Base-by-base conservation (phyloP, 2,329 filamentous ascomycete genomes). In the Alternaria incomplexa region DNA sequence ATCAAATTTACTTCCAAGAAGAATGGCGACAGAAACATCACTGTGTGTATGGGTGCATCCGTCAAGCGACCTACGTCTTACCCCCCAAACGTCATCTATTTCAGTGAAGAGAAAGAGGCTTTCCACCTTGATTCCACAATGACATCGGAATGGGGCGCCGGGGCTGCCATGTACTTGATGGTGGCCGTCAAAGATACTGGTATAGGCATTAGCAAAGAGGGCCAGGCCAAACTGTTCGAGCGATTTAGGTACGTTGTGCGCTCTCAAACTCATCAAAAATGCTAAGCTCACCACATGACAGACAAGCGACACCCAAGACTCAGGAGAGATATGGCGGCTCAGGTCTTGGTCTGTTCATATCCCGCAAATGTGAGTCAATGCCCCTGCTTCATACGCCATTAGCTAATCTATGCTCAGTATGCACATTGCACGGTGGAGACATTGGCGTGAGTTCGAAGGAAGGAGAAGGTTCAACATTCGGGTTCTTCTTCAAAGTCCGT, bases 1-100 rank as follows among this genome's bases (percentile, higher is more conserved):
- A 81, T 84, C 58, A 84, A 84, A 46, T 84, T 84, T 62, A 84
- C 82, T 0, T 65, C 75, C 3, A 78, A 74, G 57, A 80, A 81
- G 59, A 71, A 79, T 5, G 73, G 79, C 0, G 74, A 74, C 4
- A 73, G 79, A 1, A 77, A 77, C 13, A 82, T 84, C 40, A 79
- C 72, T 0, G 78, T 84, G 5, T 81, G 74, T 7, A 72, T 84
- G 48, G 81, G 81, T 5, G 82, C 81, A 17, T 76, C 76, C 1
- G 17, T 59, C 5, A 64, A 80, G 25, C 74, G 78, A 4, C 82
- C 81, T 8, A 71, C 68, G 6, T 81, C 79, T 4, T 83, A 82
- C 61, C 81, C 82, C 5, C 81, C 81, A 1, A 79, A 81, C 50
- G 78, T 84, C 5, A 81, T 83, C 11, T 84, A 81, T 67, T 83